Conservation (phyloP, 2,329 filamentous ascomycete genomes). For the Cladosporium colombiae region DNA sequence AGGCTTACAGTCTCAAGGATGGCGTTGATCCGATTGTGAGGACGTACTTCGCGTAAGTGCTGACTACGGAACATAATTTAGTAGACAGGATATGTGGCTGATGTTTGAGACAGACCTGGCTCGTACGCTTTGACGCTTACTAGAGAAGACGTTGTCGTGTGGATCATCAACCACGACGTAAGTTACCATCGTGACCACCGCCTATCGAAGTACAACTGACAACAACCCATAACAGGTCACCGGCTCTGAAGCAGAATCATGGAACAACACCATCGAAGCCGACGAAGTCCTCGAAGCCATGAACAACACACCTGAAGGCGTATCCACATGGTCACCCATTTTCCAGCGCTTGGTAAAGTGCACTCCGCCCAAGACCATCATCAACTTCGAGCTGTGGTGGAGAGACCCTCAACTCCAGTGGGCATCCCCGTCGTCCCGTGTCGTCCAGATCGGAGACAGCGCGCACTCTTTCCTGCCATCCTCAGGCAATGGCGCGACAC, state of each 20-base stretch:
- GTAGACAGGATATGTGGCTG: neutral
- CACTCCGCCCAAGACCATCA: constrained; percentile 32
- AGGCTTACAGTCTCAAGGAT: constrained; percentile 44
- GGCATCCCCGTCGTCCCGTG: constrained; percentile 51
- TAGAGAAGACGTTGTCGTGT: constrained; percentile 46
- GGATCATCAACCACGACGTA: constrained; percentile 49
- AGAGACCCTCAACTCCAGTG: constrained; percentile 55
- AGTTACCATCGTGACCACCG: neutral
- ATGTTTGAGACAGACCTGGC: constrained; percentile 22
- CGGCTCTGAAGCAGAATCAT: constrained; percentile 40
- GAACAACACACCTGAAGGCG: constrained; percentile 11
- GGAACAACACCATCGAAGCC: constrained; percentile 45
- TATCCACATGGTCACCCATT: constrained; percentile 43
- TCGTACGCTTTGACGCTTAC: constrained; percentile 47
- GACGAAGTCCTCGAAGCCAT: constrained; percentile 33
- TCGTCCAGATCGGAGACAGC: constrained; percentile 55
- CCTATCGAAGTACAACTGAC: neutral
- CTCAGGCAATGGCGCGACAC: constrained; percentile 55
- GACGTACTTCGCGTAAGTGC: constrained; percentile 40
- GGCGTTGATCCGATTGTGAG: constrained; percentile 44
- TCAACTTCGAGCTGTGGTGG: constrained; percentile 60
- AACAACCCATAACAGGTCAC: constrained; percentile 35
- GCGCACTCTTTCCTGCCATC: constrained; percentile 58
- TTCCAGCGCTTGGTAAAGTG: constrained; percentile 48
- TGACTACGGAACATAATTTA: neutral